Base-by-base conservation (phyloP, 116 monocot genomes). In the Dioscorea cayenensis region DNA sequence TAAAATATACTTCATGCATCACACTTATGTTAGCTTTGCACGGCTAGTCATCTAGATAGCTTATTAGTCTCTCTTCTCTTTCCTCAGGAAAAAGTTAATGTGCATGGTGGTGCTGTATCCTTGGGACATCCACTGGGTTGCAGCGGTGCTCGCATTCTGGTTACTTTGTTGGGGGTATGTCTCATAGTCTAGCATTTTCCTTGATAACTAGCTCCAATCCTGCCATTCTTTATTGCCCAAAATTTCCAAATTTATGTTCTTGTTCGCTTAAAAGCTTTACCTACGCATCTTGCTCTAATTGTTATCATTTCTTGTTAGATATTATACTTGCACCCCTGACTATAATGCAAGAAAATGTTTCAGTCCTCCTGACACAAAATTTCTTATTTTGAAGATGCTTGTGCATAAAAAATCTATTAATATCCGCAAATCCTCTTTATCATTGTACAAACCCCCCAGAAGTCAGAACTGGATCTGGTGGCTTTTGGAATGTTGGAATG, bases 91-190 rank as follows among this genome's bases (percentile, higher is more conserved):
- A 94, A 88, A 58, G 55, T 94, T 17, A 94, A 94, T 81, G 84
- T 86, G 6, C 94, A 94, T 75, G 94, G 94, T 64, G 94, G 94
- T 73, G 94, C 90, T 36, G 94, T 94, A 51, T 88, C 90, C 36
- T 71, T 94, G 71, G 94, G 94, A 19, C 94, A 94, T 78, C 94
- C 94, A 73, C 82, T 94, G 38, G 94, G 94, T 50, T 94, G 94
- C 78, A 94, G 94, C 82, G 94, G 94, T 37, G 90, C 90, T 65
- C 90, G 94, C 49, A 90, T 94, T 71, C 49, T 94, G 67, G 94
- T 94, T 50, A 86, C 94, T 51, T 80, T 91, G 38, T 59, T 95
- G 52, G 95, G 91, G 83, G 91, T 91, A 80, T 60, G 84, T 61
- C 23, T 74, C 51, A 10, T n/a, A 51, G 27, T 1, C 68, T 55